Evolutionary conservation across 2,329 filamentous ascomycete species (phyloP), one percentile per base, ranked within the genome.

Genomic region (Beauveria sp.): DNA sequence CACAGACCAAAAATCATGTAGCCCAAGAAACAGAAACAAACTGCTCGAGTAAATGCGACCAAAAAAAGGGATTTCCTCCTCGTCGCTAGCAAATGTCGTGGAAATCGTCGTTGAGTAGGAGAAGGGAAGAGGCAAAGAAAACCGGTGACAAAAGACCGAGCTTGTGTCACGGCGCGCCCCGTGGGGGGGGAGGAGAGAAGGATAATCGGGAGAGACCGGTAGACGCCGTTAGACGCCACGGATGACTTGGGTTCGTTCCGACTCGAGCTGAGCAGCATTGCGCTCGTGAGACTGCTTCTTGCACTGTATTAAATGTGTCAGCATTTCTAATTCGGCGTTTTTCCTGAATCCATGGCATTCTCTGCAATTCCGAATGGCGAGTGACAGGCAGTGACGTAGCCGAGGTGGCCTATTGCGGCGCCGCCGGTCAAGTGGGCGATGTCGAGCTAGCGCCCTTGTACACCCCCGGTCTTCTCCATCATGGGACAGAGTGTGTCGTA

Each of bases 261-360:
- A 85, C 76, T 97, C 91, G 72, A 99, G 81, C 78, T 96, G 92
- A 66, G 92, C 89, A 63, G 91, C 90, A 74, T 99, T 99, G 67
- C 92, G 87, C 74, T 96, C 91, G 76, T 96, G 91, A 53, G 91
- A 93, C 75, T 96, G 92, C 80, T 96, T 94, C 83, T 97, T 96
- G 83, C 93, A 97, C 85, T 88, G 71, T 34, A 62, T 3, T 56
- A 58, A 62, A 63, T 22, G 53, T 16, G 57, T 64, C 43, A 67
- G 63, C 50, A 47, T 41, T 55, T 24, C 10, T 34, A 34, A 28
- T 41, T 41, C 28, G 4, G 16, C 12, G 12, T 28, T 37, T 40
- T 41, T 24, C 14, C 40, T 37, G 3, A 37, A 37, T 16, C 2
- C 34, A 37, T 37, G 14, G 12, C 34, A 16, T 37, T 16, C 12